Percentiles rank a stretch among this genome's conserved stretches.
These are phyloP conservation scores for Lophiotrema nucula DNA, from an alignment of 495 filamentous ascomycete genomes.

Conservation along the genomic window DNA sequence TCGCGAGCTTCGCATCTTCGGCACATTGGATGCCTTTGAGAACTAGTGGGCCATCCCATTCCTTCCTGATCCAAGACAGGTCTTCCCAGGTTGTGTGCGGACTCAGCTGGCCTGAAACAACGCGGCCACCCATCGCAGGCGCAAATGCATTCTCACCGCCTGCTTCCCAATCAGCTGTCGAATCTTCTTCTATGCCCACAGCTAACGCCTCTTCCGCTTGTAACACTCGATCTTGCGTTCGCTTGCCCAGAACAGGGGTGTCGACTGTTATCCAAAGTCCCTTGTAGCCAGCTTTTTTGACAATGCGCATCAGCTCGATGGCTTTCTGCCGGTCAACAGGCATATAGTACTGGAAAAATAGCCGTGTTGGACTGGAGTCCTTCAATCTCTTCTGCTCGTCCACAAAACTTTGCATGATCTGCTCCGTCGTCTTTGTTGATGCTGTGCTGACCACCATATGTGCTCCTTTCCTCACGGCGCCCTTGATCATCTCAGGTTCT, in stretches of 20 bases:
- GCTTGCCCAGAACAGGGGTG: conserved; percentile 39
- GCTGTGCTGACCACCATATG: conserved; percentile 25
- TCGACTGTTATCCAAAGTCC: conserved; percentile 44
- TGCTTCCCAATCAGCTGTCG: conserved; percentile 18
- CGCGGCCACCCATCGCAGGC: conserved; percentile 11
- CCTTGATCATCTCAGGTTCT: conserved; percentile 22
- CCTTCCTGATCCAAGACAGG: conserved; percentile 25
- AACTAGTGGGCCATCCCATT: conserved; percentile 27
- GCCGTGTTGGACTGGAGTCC: conserved; percentile 9
- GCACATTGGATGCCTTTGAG: conserved; percentile 28
- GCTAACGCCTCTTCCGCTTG: conserved; percentile 31
- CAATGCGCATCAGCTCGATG: conserved; percentile 17
- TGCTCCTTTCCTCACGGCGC: conserved; percentile 21
- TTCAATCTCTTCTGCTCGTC: conserved; percentile 8
- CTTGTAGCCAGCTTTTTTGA: conserved; percentile 29
- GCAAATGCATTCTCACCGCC: conserved; percentile 19
- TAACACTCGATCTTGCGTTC: conserved; percentile 41
- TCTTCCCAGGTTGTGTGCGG: conserved; percentile 26
- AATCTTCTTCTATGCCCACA: conserved; percentile 19
- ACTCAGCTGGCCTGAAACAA: conserved; percentile 10
- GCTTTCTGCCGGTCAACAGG: conserved; percentile 18
- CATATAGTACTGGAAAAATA: conserved; percentile 34
- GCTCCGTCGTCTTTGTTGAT: background rate
- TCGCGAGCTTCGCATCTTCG: conserved; percentile 25
- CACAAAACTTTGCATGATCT: conserved; percentile 12